Evolutionary conservation across 805 yeast genomes (phyloP).

Genomic region (Komagataella mondaviorum): DNA sequence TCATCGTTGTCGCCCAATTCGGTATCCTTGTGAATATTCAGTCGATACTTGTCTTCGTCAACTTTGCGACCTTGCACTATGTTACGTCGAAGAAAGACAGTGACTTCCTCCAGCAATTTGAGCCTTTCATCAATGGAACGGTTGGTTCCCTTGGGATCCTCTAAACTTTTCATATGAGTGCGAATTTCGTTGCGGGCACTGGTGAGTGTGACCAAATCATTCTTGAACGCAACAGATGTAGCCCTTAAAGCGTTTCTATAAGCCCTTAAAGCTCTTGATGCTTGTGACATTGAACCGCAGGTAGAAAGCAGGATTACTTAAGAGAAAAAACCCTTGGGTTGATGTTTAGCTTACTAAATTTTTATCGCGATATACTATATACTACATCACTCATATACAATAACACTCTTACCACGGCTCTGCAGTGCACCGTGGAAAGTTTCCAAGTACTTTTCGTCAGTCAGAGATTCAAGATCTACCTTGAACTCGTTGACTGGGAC

Average conservation of each 20-base stretch:
- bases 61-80: slow-evolving; percentile 72
- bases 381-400: slow-evolving; percentile 6
- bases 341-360: not conserved
- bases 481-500: slow-evolving; percentile 30
- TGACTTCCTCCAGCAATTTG: slow-evolving; percentile 53
- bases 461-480: slow-evolving; percentile 19
- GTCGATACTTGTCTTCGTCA: slow-evolving; percentile 28
- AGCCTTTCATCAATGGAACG: slow-evolving; percentile 36
- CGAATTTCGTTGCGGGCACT: slow-evolving; percentile 53
- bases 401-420: slow-evolving; percentile 29
- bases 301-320: not conserved
- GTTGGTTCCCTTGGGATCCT: slow-evolving; percentile 27
- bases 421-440: slow-evolving; percentile 13
- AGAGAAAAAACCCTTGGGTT: not conserved
- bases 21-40: slow-evolving; percentile 68
- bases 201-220: slow-evolving; percentile 30
- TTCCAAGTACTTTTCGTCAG: slow-evolving; percentile 27
- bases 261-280: slow-evolving; percentile 27
- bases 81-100: slow-evolving; percentile 52
- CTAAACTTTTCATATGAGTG: slow-evolving; percentile 28
- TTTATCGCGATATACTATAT: not conserved
- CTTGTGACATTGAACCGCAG: not conserved
- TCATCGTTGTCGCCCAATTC: slow-evolving; percentile 88
- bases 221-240: slow-evolving; percentile 42
- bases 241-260: slow-evolving; percentile 60